Percentiles rank a stretch among this genome's conserved stretches.
Evolutionary conservation across 2,329 filamentous ascomycete genomes (phyloP).

Genomic region (Colletotrichum godetiae): DNA sequence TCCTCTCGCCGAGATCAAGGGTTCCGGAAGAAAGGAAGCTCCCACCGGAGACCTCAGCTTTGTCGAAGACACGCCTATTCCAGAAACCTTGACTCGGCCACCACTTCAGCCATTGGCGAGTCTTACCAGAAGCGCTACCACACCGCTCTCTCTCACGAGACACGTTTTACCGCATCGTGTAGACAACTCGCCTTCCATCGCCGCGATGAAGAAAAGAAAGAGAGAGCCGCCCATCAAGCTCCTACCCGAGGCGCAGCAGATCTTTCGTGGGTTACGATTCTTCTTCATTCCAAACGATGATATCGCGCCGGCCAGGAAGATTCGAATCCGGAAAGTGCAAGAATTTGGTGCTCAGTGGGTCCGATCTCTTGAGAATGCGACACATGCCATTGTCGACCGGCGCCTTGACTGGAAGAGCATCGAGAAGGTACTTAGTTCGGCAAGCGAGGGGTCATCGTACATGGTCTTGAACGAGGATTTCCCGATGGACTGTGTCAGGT

Average conservation of each 20-base stretch:
- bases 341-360: slow-evolving; percentile 82
- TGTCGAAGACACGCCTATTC: slow-evolving; percentile 46
- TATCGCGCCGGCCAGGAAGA: slow-evolving; percentile 71
- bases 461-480: slow-evolving; percentile 76
- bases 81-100: slow-evolving; percentile 38
- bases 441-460: slow-evolving; percentile 42
- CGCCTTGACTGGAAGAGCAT: slow-evolving; percentile 73
- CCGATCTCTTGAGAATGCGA: slow-evolving; percentile 68
- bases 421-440: slow-evolving; percentile 61
- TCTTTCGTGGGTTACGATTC: slow-evolving; percentile 72
- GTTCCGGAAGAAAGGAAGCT: slow-evolving; percentile 20
- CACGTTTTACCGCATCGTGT: slow-evolving; percentile 16
- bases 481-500: slow-evolving; percentile 74
- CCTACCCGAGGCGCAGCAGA: slow-evolving; percentile 63
- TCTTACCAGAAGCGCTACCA: slow-evolving; percentile 41
- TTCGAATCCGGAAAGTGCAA: slow-evolving; percentile 79
- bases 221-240: slow-evolving; percentile 52
- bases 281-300: slow-evolving; percentile 88
- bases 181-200: slow-evolving; percentile 30
- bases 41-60: slow-evolving; percentile 37
- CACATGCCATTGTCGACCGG: slow-evolving; percentile 84
- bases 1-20: slow-evolving; percentile 39
- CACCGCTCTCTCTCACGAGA: slow-evolving; percentile 42
- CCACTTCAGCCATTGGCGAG: slow-evolving; percentile 23
- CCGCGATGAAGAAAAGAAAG: slow-evolving; percentile 59